phyloP scores from a whole-genome alignment of 257 asterid species.

The Nicotiana undulata region DNA sequence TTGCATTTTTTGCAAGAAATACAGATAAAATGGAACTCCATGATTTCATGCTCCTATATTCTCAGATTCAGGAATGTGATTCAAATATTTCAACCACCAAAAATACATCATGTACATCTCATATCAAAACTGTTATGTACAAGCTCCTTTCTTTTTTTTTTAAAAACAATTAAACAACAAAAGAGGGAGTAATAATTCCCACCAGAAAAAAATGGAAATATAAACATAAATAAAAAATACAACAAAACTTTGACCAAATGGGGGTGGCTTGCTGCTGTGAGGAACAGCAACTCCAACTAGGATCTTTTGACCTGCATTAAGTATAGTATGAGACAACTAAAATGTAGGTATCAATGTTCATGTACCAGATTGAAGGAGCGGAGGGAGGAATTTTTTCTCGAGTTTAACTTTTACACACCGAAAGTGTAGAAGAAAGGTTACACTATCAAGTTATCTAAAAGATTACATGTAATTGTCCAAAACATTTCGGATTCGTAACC shows the following conservation, averaged over 20 bases:
- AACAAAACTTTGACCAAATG: not conserved
- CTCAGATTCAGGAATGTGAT: not conserved
- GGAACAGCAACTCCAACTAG: constrained; percentile 2
- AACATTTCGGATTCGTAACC: not conserved
- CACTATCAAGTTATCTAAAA: not conserved
- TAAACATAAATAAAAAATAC: not conserved
- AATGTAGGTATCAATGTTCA: not conserved
- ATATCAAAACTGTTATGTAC: not conserved
- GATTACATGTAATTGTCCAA: not conserved
- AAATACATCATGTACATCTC: not conserved
- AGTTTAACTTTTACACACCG: not conserved
- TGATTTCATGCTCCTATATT: not conserved
- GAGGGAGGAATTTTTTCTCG: not conserved
- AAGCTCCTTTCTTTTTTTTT: not conserved
- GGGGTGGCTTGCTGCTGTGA: not conserved
- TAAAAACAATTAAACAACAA: too few relatives aligned
- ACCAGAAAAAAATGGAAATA: not conserved
- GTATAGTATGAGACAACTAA: not conserved
- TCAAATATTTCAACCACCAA: not conserved
- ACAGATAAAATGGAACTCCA: not conserved
- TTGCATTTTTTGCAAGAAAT: too few relatives aligned
- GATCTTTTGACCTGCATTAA: not conserved
- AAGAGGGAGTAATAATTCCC: not conserved
- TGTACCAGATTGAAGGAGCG: not conserved
- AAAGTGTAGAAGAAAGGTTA: not conserved